Percentiles rank a stretch among this genome's conserved stretches.
These are phyloP conservation scores for Exsudoporus floridanus DNA, from an alignment of 1,284 basidiomycete genomes.

Conservation along the genomic window DNA sequence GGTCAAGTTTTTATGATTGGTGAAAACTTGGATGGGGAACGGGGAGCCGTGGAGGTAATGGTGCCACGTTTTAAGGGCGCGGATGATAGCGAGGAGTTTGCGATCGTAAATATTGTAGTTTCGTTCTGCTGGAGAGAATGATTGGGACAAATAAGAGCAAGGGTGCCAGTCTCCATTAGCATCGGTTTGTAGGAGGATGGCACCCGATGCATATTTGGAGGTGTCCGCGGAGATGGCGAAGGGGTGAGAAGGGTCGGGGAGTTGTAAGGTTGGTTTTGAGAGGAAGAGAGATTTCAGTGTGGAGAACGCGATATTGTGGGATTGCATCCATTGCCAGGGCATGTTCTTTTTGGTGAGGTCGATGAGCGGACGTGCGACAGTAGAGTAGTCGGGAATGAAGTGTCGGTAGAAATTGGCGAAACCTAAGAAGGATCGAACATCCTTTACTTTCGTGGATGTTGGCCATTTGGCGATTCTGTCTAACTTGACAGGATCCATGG, in stretches of 20 bases:
- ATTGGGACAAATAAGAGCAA: not conserved
- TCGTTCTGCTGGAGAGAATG: not conserved
- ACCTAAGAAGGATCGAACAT: not conserved
- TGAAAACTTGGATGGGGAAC: too few relatives aligned
- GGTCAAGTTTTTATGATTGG: not conserved
- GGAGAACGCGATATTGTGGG: too few relatives aligned
- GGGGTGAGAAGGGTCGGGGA: too few relatives aligned
- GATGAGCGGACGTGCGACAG: fast-evolving
- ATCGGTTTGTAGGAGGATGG: too few relatives aligned
- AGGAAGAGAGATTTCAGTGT: too few relatives aligned
- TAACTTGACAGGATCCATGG: not conserved
- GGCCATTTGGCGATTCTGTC: not conserved
- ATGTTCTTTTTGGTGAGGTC: not conserved
- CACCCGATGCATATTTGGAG: too few relatives aligned
- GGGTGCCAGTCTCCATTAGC: not conserved
- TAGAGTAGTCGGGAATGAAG: not conserved
- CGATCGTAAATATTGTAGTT: not conserved
- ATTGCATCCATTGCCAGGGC: too few relatives aligned
- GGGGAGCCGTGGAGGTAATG: not conserved
- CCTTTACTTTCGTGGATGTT: fast-evolving
- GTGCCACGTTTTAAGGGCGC: not conserved
- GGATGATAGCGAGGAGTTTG: not conserved
- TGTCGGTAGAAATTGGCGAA: not conserved
- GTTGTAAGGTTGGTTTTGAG: too few relatives aligned
- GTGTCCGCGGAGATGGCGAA: too few relatives aligned